A percentile compares a stretch with the other conserved stretches of the same genome.
Conservation (phyloP, 2,329 filamentous ascomycete genomes). For the Clonostachys byssicola region DNA sequence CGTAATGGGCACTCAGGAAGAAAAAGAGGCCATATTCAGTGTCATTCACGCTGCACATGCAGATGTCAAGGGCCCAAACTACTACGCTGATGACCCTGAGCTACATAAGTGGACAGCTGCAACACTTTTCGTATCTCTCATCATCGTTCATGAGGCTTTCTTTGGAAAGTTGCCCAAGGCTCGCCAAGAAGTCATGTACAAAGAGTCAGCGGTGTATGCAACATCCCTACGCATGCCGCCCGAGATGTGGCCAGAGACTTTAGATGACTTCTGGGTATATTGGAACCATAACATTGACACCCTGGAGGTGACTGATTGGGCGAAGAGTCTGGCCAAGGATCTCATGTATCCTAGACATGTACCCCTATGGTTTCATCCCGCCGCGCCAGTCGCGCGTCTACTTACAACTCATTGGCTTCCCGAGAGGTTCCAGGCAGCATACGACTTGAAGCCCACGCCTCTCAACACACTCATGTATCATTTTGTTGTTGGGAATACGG, state of each 20-base stretch:
- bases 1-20: conserved; percentile 21
- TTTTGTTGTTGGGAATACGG: conserved; percentile 17
- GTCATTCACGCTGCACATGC: conserved; percentile 27
- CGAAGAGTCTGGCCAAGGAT: conserved; percentile 12
- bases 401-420: conserved; percentile 10
- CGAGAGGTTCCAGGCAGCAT: conserved; percentile 13
- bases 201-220: conserved; percentile 17
- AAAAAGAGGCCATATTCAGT: conserved; percentile 25
- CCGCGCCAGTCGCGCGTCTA: conserved; percentile 10
- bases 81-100: conserved; percentile 26
- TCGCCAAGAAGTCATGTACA: conserved; percentile 16
- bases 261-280: conserved; percentile 27
- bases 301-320: conserved; percentile 22
- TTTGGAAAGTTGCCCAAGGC: conserved; percentile 20
- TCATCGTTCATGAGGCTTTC: conserved; percentile 26
- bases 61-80: conserved; percentile 20
- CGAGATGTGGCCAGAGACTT: conserved; percentile 25
- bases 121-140: conserved; percentile 27
- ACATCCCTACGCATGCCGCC: conserved; percentile 21
- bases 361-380: conserved; percentile 11
- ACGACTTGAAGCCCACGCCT: conserved; percentile 11
- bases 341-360: conserved; percentile 14
- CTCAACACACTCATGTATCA: conserved; percentile 7
- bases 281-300: conserved; percentile 26
- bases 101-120: conserved; percentile 34